Evolutionary conservation across 2,329 filamentous ascomycete species (phyloP).

Genomic region (Fusarium chuoi): DNA sequence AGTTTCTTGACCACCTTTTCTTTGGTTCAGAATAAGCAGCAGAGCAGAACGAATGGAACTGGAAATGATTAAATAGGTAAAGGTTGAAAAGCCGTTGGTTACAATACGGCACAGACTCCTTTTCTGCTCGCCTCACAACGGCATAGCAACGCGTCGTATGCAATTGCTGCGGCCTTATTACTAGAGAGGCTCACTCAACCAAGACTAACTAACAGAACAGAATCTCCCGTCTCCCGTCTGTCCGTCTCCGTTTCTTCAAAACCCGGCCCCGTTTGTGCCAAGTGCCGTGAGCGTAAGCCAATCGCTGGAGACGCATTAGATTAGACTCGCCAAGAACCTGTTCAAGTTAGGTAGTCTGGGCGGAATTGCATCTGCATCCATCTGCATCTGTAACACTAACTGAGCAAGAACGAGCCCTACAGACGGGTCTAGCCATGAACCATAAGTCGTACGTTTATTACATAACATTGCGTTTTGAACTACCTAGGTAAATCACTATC

Average conservation of each 20-base stretch:
- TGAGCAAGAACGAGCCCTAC: not conserved
- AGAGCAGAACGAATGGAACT: not conserved
- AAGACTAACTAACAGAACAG: not conserved
- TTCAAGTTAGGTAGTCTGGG: not conserved
- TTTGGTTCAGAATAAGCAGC: not conserved
- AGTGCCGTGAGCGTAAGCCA: constrained; percentile 6
- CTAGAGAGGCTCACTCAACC: not conserved
- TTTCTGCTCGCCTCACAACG: constrained; percentile 7
- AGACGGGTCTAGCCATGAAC: not conserved
- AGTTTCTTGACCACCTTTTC: constrained; percentile 4
- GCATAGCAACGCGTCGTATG: constrained; percentile 16
- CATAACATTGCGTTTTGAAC: not conserved
- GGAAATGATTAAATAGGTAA: not conserved
- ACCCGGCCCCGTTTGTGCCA: not conserved
- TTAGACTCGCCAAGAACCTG: not conserved
- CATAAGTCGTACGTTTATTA: not conserved
- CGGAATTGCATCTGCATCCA: not conserved
- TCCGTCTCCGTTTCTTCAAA: not conserved
- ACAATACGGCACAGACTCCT: not conserved
- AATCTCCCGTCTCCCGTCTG: not conserved
- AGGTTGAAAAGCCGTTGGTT: not conserved
- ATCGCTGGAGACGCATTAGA: not conserved
- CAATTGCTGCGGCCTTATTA: not conserved
- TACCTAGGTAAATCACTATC: not conserved
- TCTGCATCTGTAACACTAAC: not conserved